These are phyloP conservation scores for Macroventuria anomochaeta DNA, from an alignment of 2,329 filamentous ascomycete genomes.

Conservation along the genomic window DNA sequence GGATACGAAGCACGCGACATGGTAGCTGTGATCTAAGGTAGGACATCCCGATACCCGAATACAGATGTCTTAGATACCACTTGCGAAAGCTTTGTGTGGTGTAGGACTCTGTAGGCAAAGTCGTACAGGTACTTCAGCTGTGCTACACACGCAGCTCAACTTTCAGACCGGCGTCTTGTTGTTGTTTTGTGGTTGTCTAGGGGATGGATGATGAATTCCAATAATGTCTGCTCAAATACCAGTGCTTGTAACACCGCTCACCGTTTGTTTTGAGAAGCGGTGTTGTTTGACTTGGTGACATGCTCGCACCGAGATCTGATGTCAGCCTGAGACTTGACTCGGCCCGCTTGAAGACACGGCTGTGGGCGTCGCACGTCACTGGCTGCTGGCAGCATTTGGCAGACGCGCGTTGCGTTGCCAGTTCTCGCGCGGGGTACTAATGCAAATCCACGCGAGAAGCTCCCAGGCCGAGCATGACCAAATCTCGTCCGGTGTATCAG, in stretches of 20 bases:
- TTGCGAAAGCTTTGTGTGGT: not conserved
- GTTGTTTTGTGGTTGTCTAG: not conserved
- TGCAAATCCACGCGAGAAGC: not conserved
- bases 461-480: not conserved
- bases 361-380: not conserved
- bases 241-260: not conserved
- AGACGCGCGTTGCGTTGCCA: conserved; percentile 8
- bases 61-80: not conserved
- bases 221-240: not conserved
- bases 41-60: not conserved
- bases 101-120: not conserved
- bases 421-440: not conserved
- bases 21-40: not conserved
- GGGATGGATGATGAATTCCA: not conserved
- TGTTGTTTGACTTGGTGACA: not conserved
- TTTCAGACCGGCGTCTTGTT: not conserved
- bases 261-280: not conserved
- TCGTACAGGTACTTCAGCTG: not conserved
- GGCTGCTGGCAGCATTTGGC: too few species aligned
- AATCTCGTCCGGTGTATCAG: not conserved
- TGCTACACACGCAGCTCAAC: not conserved
- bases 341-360: not conserved
- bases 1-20: conserved; percentile 10
- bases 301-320: not conserved
- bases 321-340: not conserved